Evolutionary conservation across 1,284 basidiomycete species (phyloP).

Genomic region (Cerioporus squamosus): DNA sequence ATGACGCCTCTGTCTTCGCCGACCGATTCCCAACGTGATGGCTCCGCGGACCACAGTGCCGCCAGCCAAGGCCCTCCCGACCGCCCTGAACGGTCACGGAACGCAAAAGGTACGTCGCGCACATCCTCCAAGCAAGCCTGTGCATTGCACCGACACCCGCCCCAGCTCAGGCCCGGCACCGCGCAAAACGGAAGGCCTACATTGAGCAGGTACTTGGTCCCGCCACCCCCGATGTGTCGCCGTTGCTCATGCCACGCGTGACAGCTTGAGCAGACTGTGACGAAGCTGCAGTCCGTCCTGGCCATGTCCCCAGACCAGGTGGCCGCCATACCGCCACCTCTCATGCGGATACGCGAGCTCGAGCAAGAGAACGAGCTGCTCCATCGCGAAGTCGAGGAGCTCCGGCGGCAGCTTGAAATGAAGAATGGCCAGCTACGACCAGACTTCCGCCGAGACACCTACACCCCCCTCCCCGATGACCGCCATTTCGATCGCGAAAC

Average conservation of each 20-base stretch:
- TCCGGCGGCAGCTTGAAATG: constrained; percentile 58
- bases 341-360: constrained; percentile 73
- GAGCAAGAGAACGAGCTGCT: constrained; percentile 74
- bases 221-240: constrained; percentile 8
- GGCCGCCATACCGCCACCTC: constrained; percentile 67
- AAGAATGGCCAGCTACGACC: constrained; percentile 34
- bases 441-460: constrained; percentile 24
- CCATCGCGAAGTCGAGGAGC: constrained; percentile 69
- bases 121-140: not conserved
- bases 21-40: constrained; percentile 22
- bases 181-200: constrained; percentile 92
- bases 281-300: constrained; percentile 74
- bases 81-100: constrained; percentile 68
- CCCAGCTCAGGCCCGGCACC: constrained; percentile 85
- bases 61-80: constrained; percentile 28
- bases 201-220: constrained; percentile 74
- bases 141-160: not conserved
- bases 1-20: constrained; percentile 38
- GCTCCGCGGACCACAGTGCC: constrained; percentile 24
- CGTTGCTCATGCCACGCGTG: too few species aligned
- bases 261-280: constrained; percentile 81
- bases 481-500: constrained; percentile 59
- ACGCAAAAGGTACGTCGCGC: constrained; percentile 33
- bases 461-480: constrained; percentile 25
- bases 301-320: constrained; percentile 73